phyloP scores from a whole-genome alignment of 2,329 filamentous ascomycete species.

The Rasamsonia emersonii region DNA sequence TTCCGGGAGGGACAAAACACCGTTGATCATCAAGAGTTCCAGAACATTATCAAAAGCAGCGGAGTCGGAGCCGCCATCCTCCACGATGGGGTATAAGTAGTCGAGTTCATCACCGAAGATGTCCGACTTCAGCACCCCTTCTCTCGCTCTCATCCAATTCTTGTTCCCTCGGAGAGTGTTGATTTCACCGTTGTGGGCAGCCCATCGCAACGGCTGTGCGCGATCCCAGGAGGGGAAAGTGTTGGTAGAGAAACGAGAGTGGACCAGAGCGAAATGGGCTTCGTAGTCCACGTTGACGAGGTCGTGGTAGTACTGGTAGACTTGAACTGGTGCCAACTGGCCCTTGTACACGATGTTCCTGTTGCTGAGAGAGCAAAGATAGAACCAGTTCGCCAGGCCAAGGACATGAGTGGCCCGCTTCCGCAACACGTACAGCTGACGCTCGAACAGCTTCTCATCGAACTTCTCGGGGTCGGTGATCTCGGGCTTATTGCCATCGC shows the following conservation, averaged over 20 bases:
- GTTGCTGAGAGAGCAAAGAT: slow-evolving; percentile 91
- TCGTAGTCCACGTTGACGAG: slow-evolving; percentile 95
- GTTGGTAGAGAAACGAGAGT: slow-evolving; percentile 96
- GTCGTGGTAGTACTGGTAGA: slow-evolving; percentile 98
- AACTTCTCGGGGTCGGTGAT: slow-evolving; percentile 70
- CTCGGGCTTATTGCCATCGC: slow-evolving; percentile 68
- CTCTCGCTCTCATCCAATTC: slow-evolving; percentile 98
- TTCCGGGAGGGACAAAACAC: slow-evolving; percentile 87
- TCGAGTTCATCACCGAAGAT: slow-evolving; percentile 90
- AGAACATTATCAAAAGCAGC: slow-evolving; percentile 96
- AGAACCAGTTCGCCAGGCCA: slow-evolving; percentile 97
- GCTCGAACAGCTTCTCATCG: slow-evolving; percentile 79
- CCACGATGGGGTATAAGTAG: slow-evolving; percentile 83
- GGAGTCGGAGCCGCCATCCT: slow-evolving; percentile 93
- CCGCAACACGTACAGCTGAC: slow-evolving; percentile 85
- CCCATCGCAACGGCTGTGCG: slow-evolving; percentile 92
- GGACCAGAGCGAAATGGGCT: slow-evolving; percentile 91
- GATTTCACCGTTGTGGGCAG: slow-evolving; percentile 97
- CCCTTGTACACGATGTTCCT: slow-evolving; percentile 99
- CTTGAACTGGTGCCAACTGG: slow-evolving; percentile 85
- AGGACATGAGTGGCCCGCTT: slow-evolving; percentile 94
- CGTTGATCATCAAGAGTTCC: slow-evolving; percentile 88
- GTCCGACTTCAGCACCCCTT: slow-evolving; percentile 88
- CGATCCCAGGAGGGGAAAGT: slow-evolving; percentile 98
- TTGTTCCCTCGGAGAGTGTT: slow-evolving; percentile 97